These are phyloP conservation scores for Postia placenta DNA, from an alignment of 768 basidiomycete genomes.

Conservation along the genomic window DNA sequence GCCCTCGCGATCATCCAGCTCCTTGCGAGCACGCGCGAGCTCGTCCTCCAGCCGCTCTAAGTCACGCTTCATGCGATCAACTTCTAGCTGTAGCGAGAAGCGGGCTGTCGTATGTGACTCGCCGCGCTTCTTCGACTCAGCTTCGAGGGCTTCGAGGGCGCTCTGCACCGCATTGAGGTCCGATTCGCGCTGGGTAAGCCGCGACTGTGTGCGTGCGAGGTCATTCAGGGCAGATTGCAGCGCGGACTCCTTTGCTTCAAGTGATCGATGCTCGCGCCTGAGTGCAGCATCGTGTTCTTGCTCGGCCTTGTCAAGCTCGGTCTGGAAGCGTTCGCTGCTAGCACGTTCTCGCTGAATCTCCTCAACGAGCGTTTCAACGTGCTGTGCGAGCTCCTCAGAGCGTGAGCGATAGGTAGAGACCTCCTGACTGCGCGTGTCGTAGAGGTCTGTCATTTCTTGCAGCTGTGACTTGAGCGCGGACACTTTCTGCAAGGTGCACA, in stretches of 20 bases:
- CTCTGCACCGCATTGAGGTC: conserved; percentile 72
- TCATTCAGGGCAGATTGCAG: conserved; percentile 58
- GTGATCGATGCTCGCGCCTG: conserved; percentile 51
- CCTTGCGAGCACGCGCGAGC: conserved; percentile 60
- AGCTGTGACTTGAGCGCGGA: conserved; percentile 56
- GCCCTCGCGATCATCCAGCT: conserved; percentile 61
- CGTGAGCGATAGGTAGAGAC: conserved; percentile 61
- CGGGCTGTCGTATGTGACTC: conserved; percentile 79
- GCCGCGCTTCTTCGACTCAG: conserved; percentile 73
- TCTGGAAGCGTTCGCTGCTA: conserved; percentile 46
- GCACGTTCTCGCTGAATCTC: conserved; percentile 57
- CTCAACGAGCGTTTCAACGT: conserved; percentile 65
- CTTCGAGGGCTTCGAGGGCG: conserved; percentile 65
- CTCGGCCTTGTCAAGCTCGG: conserved; percentile 50
- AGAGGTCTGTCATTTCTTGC: conserved; percentile 56
- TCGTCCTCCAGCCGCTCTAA: conserved; percentile 77
- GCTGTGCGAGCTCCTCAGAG: conserved; percentile 71
- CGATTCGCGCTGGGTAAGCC: conserved; percentile 64
- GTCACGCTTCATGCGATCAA: conserved; percentile 82
- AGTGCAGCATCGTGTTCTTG: conserved; percentile 58
- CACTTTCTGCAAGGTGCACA: conserved; percentile 63
- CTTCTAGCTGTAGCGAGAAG: conserved; percentile 85
- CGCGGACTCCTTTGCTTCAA: conserved; percentile 68
- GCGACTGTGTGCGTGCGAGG: conserved; percentile 53
- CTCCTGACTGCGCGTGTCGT: conserved; percentile 58